Base-by-base conservation (phyloP, 2,329 filamentous ascomycete species). In the Colletotrichum tofieldiae region DNA sequence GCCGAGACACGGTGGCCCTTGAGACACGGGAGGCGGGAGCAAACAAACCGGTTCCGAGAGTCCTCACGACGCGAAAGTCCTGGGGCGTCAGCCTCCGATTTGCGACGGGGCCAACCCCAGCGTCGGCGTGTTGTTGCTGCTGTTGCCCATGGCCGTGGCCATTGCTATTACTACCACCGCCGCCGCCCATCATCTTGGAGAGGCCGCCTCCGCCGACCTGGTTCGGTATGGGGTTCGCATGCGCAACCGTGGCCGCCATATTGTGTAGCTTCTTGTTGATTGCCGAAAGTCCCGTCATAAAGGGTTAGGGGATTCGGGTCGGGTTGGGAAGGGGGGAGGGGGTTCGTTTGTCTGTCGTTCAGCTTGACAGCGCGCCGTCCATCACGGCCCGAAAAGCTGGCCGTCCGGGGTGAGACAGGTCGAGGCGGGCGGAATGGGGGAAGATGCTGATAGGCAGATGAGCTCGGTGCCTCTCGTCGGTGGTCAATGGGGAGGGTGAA, bases 11-110 rank as follows among this genome's bases (percentile, higher is more conserved):
- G 49, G 49, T 41, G 35, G 61, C 54, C 66, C n/a, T 63, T 61
- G 67, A 45, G 35, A 54, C 55, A 69, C 56, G 9, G 45, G 41
- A 55, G 5, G 56, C 23, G 26, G 63, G 55, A 35, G 39, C 47
- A 60, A 60, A 80, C 84, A 76, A 84, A 92, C 92, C 93, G 51
- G 93, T 95, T 74, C 92, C 93, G 74, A 96, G 84, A 16, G 93
- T 95, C 81, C 93, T 91, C 75, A 95, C 87, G 61, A 93, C 86
- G 72, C 90, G 86, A 79, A 95, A 95, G 83, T 95, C 92, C 72
- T 87, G 83, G 71, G 86, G 79, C 52, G 79, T 77, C 43, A 81
- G 77, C 51, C 79, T 77, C 65, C 73, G 68, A 29, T 18, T 61
- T 41, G 73, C 45, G 23, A 75, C 63, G 5, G 73, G 73, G 3